Percentiles rank a stretch among this genome's conserved stretches.
These are phyloP conservation scores for Zoysia japonica DNA, from an alignment of 176 grass and related monocot genomes.

Conservation along the genomic window DNA sequence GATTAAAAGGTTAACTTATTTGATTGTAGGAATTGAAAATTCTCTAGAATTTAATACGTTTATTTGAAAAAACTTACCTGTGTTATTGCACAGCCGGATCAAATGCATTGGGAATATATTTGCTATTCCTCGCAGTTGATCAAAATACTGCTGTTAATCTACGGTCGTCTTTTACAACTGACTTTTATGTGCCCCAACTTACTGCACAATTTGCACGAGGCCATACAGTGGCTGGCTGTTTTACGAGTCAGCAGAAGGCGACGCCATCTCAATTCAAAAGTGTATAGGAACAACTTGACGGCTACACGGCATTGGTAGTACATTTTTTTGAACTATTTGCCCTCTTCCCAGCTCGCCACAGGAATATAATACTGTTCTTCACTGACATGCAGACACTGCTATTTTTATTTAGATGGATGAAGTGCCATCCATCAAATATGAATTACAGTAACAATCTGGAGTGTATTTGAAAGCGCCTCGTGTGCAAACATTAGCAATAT, in stretches of 20 bases:
- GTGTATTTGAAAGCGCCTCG: background rate
- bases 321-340: no score
- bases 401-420: conserved; percentile 15
- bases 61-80: background rate
- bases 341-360: background rate
- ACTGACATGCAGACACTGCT: background rate
- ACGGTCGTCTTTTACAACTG: background rate
- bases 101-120: background rate
- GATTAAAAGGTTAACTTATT: no score
- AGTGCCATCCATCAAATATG: background rate
- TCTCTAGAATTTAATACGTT: no score
- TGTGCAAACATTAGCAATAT: background rate
- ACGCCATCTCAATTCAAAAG: background rate
- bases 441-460: background rate
- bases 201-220: background rate
- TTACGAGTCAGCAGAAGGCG: background rate
- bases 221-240: background rate
- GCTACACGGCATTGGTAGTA: background rate
- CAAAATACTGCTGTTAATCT: background rate
- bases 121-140: background rate
- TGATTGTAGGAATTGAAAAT: no score
- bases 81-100: background rate
- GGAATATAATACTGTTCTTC: background rate
- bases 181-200: background rate
- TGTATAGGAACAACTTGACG: background rate